Base-by-base conservation (phyloP, 768 basidiomycete genomes). In the Pleurotus cornucopiae region DNA sequence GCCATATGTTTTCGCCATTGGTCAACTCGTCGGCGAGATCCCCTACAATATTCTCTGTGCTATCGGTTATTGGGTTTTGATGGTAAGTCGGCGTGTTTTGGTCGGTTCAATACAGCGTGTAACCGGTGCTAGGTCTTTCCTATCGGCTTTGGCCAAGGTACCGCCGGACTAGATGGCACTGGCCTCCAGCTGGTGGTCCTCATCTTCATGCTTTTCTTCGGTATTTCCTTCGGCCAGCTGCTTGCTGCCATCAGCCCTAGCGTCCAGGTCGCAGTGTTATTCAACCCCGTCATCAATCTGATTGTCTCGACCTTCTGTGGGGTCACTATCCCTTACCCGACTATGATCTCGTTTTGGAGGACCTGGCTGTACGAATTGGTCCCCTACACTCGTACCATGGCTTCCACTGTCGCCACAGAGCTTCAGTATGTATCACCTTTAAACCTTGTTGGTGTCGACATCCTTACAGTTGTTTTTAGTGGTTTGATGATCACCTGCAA, bases 1-100 rank as follows among this genome's bases (percentile, higher is more conserved):
- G 0, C 86, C 90, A 0, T 85, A 85, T 56, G 89, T 92, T 20
- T 95, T 95, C 65, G 88, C 91, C 25, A 78, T 91, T 30, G 84
- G 86, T 2, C 92, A 94, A 65, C 75, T 94, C 20, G 65, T 90
- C 9, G 86, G 91, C 44, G 92, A 95, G 69, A 78, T 89, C 56
- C 93, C 91, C 0, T 89, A 86, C 68, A 85, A 80, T 48, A 65
- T 88, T 37, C 63, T 89, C 13, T 91, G 89, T 61, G 86, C 79
- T 7, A 63, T 83, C 48, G 76, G 85, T 0, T 94, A 93, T 70
- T 95, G 86, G 88, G 77, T 77, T 21, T 67, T 88, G 18, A 85
- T 86, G 85, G 81, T 30, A 30, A 30, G 26, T 6, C 6, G 26
- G 5, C 4, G 26, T 6, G 26, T 6, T 30, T 9, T 7, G 26